Conservation (phyloP, 768 basidiomycete genomes). For the Inosperma sp. region DNA sequence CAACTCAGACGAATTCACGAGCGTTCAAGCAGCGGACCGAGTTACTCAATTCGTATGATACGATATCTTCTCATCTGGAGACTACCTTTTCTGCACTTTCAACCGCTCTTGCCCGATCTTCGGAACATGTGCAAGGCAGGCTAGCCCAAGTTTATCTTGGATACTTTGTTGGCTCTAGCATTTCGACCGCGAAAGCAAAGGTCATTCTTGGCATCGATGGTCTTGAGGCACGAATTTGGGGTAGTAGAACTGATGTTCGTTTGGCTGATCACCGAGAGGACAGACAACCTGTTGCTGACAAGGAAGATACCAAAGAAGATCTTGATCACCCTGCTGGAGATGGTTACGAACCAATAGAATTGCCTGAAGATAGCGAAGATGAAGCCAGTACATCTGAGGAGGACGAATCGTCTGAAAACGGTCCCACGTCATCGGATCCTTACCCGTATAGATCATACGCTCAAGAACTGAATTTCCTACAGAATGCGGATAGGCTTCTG, state of each 20-base stretch:
- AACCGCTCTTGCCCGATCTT: conserved; percentile 49
- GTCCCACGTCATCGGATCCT: too few relatives aligned
- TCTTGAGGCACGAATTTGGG: conserved; percentile 47
- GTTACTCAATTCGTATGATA: conserved; percentile 62
- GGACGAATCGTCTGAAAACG: neutral
- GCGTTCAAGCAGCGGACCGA: conserved; percentile 58
- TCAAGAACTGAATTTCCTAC: conserved; percentile 24
- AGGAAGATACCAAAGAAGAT: conserved; percentile 10
- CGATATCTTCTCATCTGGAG: conserved; percentile 64
- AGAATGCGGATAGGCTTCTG: conserved; percentile 32
- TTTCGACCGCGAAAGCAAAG: conserved; percentile 55
- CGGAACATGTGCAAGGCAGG: neutral
- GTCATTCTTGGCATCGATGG: conserved; percentile 64
- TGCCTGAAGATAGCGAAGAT: conserved; percentile 18
- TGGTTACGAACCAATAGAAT: conserved; percentile 11
- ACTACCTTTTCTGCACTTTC: conserved; percentile 74
- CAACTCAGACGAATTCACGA: conserved; percentile 24
- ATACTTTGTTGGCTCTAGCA: conserved; percentile 61
- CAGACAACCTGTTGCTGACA: conserved; percentile 22
- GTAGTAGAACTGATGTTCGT: conserved; percentile 28
- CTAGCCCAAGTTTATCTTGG: conserved; percentile 48
- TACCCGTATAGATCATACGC: too few relatives aligned
- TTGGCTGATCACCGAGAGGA: conserved; percentile 22
- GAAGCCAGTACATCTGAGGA: conserved; percentile 6
- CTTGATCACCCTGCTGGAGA: conserved; percentile 7